Base-by-base conservation (phyloP, 345 rosid species). In the Kandelia obovata region DNA sequence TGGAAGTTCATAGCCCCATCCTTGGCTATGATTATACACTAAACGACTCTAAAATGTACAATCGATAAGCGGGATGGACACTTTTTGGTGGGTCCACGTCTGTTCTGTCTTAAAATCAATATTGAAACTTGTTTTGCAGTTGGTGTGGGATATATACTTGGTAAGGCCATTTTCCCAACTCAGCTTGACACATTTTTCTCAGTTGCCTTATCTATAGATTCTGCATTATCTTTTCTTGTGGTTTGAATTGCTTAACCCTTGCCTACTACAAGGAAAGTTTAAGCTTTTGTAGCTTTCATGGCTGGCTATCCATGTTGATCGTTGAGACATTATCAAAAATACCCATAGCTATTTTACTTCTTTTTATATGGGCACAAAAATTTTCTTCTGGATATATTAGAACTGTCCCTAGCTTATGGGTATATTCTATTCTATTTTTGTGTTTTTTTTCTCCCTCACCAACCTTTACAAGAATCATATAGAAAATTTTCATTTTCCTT, bases 191-290 rank as follows among this genome's bases (percentile, higher is more conserved):
- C 20, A 58, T 43, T 49, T 63, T 62, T 71, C 55, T 63, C 26
- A 11, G 27, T 35, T 59, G 66, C 66, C 71, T 73, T 73, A 73
- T 73, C 72, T 25, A n/a, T 8, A 67, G 77, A 73, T 73, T 73
- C 77, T 58, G 61, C 19, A 53, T 73, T 73, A 73, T 73, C 77
- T 73, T 37, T 23, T 73, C 66, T 53, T 73, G n/a, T 43, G 67
- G 77, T 39, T 67, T 61, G 63, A 53, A 64, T 63, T 61, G 1
- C 46, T 32, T 43, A 21, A 43, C 61, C 25, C 20, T 46, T 73
- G 28, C 43, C 59, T 51, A 15, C 37, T 19, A 7, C 2, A 61
- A 8, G n/a, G 28, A 57, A 19, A 57, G 69, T 73, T 63, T 74
- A 63, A 74, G 73, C 65, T 57, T 64, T 56, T n/a, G 0, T 32